Base-by-base conservation (phyloP, 2,329 filamentous ascomycete species). In the Colletotrichum orbiculare region DNA sequence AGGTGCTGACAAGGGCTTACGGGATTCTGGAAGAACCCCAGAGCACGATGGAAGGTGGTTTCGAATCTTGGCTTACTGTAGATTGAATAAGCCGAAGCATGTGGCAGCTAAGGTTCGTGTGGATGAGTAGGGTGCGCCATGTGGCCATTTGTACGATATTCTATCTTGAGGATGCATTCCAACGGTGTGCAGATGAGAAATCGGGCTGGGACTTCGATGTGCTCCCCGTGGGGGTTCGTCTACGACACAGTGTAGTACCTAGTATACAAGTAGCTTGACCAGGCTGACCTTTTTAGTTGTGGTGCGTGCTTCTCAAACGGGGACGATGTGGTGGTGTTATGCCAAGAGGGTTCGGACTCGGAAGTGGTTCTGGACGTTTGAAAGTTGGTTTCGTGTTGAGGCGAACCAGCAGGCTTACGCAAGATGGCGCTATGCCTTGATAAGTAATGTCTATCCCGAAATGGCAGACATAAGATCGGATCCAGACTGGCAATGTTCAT, bases 11-110 rank as follows among this genome's bases (percentile, higher is more conserved):
- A 43, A 25, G 39, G 50, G 63, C 25, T 5, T 25, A 25, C 35
- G 46, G 47, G 42, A 54, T 66, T 66, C 47, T 57, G 58, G 53
- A 54, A 56, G 37, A 62, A 38, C 47, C 52, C 38, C 49, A 42
- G 33, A 42, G 63, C 39, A 41, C 46, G 58, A 56, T 63, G 25
- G 53, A 66, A 63, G 59, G 53, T 38, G 52, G 63, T 66, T 66
- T 66, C 58, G 63, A 56, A 63, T 63, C 11, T 53, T 66, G 63
- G 63, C 63, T 66, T 50, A 66, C 63, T 48, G 48, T 35, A 34
- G 38, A 41, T 52, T 66, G 47, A 53, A 66, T 63, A 63, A 66
- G 63, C 63, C 62, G 54, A 64, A 43, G 45, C 42, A 45, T 66
- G 63, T 66, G 63, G 59, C 47, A 63, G 63, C 47, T 34, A 37